Percentiles rank a stretch among this genome's conserved stretches.
Evolutionary conservation across 805 yeast genomes (phyloP).

Genomic region (Saturnispora galanensis): DNA sequence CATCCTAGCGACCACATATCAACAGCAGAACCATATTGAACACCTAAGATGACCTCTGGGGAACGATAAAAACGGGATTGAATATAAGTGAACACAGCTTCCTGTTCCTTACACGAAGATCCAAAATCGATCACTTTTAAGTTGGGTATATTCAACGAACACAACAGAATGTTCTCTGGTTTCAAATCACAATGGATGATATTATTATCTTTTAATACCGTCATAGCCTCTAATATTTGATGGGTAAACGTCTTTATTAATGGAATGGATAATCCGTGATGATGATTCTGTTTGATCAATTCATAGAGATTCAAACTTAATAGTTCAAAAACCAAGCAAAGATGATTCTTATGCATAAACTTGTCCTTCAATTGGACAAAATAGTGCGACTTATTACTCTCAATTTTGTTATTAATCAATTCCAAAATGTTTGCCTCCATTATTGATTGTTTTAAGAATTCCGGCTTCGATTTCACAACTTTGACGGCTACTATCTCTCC

Average conservation of each 20-base stretch:
- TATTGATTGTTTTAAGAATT: conserved; percentile 81
- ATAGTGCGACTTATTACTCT: conserved; percentile 62
- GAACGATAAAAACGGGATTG: conserved; percentile 96
- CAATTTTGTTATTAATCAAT: conserved; percentile 60
- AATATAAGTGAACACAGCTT: conserved; percentile 81
- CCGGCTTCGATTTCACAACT: conserved; percentile 86
- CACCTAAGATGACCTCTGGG: conserved; percentile 85
- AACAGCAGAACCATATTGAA: conserved; percentile 83
- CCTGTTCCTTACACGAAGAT: conserved; percentile 85
- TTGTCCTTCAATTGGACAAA: conserved; percentile 75
- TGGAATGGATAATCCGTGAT: conserved; percentile 77
- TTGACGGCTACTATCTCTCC: conserved; percentile 91
- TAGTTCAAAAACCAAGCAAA: conserved; percentile 87
- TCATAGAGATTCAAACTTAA: conserved; percentile 85
- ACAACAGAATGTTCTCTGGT: conserved; percentile 85
- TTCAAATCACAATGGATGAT: conserved; percentile 94
- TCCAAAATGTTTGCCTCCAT: conserved; percentile 86
- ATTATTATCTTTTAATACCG: conserved; percentile 70
- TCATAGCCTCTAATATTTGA: conserved; percentile 74
- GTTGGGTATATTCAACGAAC: conserved; percentile 72
- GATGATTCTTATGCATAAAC: conserved; percentile 84
- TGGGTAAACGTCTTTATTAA: conserved; percentile 67
- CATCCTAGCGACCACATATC: conserved; percentile 99
- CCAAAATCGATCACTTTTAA: conserved; percentile 95
- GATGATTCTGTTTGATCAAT: conserved; percentile 83